Conservation (phyloP, 257 asterid genomes). For the Solanum boliviense region DNA sequence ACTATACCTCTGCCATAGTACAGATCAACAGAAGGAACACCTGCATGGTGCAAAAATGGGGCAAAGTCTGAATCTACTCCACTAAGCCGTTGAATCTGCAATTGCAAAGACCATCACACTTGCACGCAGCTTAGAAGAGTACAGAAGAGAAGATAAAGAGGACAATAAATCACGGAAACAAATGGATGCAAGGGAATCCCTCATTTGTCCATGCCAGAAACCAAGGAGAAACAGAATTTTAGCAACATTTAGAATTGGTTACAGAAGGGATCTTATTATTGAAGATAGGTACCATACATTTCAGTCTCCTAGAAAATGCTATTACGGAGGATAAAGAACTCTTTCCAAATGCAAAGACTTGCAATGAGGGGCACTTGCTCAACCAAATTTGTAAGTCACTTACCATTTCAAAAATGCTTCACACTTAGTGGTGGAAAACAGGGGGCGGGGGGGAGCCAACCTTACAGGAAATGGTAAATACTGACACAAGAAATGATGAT, state of each 20-base stretch:
- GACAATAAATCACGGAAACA: background rate
- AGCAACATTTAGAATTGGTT: background rate
- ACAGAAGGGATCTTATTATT: background rate
- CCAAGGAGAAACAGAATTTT: background rate
- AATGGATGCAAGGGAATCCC: background rate
- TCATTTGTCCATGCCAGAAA: background rate
- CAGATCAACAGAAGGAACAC: slow-evolving; percentile 75
- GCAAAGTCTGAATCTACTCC: slow-evolving; percentile 91
- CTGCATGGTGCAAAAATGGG: slow-evolving; percentile 85
- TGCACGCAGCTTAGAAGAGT: background rate
- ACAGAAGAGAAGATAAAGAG: background rate
- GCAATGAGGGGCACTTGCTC: background rate
- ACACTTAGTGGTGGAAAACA: background rate
- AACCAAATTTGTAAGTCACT: background rate
- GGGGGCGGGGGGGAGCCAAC: background rate
- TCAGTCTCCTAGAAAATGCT: background rate
- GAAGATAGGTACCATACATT: background rate
- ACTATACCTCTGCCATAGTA: slow-evolving; percentile 69
- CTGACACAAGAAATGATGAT: background rate
- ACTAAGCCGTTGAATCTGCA: slow-evolving; percentile 67
- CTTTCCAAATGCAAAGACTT: background rate
- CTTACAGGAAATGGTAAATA: background rate
- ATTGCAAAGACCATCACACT: background rate
- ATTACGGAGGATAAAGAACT: background rate
- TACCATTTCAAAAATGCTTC: background rate